These are phyloP conservation scores for Aspergillus aculeatinus DNA, from an alignment of 2,329 filamentous ascomycete species.

Conservation along the genomic window DNA sequence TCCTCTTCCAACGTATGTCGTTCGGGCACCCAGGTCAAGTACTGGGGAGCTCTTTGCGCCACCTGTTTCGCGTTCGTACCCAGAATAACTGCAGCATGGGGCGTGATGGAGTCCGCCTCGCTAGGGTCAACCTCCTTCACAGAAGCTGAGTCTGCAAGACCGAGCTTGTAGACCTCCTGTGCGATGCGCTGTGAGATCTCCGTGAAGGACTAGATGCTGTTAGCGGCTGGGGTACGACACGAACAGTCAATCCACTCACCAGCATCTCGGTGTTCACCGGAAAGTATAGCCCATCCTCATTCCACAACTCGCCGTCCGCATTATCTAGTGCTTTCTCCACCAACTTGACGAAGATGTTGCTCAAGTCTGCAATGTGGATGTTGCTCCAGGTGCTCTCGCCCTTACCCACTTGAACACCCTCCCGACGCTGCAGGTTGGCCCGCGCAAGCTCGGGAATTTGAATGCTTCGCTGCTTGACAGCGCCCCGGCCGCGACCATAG, in stretches of 20 bases:
- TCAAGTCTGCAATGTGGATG: conserved; percentile 60
- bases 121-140: conserved; percentile 22
- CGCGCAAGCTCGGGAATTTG: conserved; percentile 50
- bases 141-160: conserved; percentile 19
- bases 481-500: conserved; percentile 53
- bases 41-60: conserved; percentile 21
- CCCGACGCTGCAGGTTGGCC: conserved; percentile 45
- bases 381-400: conserved; percentile 60
- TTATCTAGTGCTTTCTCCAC: conserved; percentile 44
- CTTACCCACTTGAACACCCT: conserved; percentile 53
- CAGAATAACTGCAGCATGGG: conserved; percentile 27
- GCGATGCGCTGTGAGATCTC: conserved; percentile 25
- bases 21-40: conserved; percentile 27
- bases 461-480: conserved; percentile 51
- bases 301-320: conserved; percentile 34
- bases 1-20: conserved; percentile 24
- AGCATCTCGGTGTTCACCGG: conserved; percentile 21
- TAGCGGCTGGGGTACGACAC: neutral
- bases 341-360: conserved; percentile 52
- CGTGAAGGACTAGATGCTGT: conserved; percentile 23
- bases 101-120: conserved; percentile 25
- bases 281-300: conserved; percentile 42
- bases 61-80: conserved; percentile 31
- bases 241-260: conserved; percentile 19
- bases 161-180: conserved; percentile 20